Evolutionary conservation across 441 rosid genomes (phyloP).

Genomic region (Omphalea diandra): DNA sequence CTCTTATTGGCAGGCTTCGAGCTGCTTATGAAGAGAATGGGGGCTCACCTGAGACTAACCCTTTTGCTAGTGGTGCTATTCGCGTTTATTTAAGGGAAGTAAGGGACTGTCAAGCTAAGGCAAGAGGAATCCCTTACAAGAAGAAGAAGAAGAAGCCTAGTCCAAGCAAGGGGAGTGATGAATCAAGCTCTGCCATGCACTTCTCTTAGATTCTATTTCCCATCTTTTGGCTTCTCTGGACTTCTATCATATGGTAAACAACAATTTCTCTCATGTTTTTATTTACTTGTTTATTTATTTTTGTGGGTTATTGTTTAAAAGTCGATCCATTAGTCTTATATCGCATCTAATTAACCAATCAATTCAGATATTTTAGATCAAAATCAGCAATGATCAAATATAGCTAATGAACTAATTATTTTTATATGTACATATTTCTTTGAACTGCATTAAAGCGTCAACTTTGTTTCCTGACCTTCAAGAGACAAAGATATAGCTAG

Average conservation of each 20-base stretch:
- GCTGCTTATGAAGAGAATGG: constrained; percentile 88
- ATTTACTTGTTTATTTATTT: not conserved
- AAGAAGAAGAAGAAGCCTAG: constrained; percentile 60
- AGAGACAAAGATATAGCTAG: not conserved
- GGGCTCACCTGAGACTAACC: constrained; percentile 68
- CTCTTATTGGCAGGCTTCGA: constrained; percentile 76
- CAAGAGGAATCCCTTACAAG: constrained; percentile 75
- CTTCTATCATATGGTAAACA: constrained; percentile 27
- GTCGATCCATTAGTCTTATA: not conserved
- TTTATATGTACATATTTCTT: not conserved
- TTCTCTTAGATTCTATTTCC: constrained; percentile 40
- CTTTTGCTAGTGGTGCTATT: constrained; percentile 64
- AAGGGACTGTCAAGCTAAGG: constrained; percentile 72
- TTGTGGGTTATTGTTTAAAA: not conserved
- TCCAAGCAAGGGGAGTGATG: constrained; percentile 17
- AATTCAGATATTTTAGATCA: too few species aligned
- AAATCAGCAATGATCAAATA: too few species aligned
- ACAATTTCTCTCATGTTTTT: constrained; percentile 1
- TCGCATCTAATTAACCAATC: too few species aligned
- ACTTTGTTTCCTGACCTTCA: not conserved
- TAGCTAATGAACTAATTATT: not conserved
- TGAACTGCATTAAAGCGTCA: not conserved
- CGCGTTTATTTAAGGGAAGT: constrained; percentile 69
- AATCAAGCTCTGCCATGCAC: constrained; percentile 51
- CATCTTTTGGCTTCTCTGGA: constrained; percentile 17